These are phyloP conservation scores for Colletotrichum viniferum DNA, from an alignment of 2,329 filamentous ascomycete species.

Conservation along the genomic window DNA sequence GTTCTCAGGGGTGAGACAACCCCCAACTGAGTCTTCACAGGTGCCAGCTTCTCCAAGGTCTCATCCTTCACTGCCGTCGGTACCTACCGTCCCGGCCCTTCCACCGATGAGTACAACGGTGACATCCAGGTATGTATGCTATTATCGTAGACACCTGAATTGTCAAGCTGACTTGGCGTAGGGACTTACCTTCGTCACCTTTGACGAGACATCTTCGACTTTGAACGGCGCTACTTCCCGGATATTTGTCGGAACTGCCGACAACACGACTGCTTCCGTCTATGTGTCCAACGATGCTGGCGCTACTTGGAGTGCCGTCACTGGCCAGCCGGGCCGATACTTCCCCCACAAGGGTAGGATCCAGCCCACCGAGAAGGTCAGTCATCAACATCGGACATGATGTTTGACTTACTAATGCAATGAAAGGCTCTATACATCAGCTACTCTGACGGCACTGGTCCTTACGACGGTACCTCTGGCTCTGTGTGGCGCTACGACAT, in stretches of 20 bases:
- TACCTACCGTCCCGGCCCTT: slow-evolving; percentile 50
- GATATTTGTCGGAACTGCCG: slow-evolving; percentile 61
- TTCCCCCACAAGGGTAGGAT: slow-evolving; percentile 61
- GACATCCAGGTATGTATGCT: slow-evolving; percentile 38
- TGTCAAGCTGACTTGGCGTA: slow-evolving; percentile 38
- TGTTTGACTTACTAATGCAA: slow-evolving; percentile 45
- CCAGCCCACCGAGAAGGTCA: slow-evolving; percentile 51
- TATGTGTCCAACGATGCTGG: slow-evolving; percentile 61
- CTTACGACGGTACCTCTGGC: slow-evolving; percentile 60
- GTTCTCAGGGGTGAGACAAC: slow-evolving; percentile 46
- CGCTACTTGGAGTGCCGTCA: slow-evolving; percentile 53
- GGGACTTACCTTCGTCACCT: slow-evolving; percentile 58
- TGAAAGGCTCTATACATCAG: slow-evolving; percentile 51
- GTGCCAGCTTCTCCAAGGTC: slow-evolving; percentile 56
- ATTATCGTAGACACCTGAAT: no score
- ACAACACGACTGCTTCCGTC: slow-evolving; percentile 55
- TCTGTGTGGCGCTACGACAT: slow-evolving; percentile 61
- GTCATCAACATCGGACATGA: slow-evolving; percentile 53
- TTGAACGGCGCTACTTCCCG: slow-evolving; percentile 54
- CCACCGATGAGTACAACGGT: slow-evolving; percentile 44
- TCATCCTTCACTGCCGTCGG: slow-evolving; percentile 58
- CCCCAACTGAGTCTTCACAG: slow-evolving; percentile 42
- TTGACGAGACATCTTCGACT: slow-evolving; percentile 54
- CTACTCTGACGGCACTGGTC: slow-evolving; percentile 59
- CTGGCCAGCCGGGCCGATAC: slow-evolving; percentile 52